Percentiles rank a stretch among this genome's conserved stretches.
Conservation (phyloP, 305 asterid species). For the Fraxinus nigra region DNA sequence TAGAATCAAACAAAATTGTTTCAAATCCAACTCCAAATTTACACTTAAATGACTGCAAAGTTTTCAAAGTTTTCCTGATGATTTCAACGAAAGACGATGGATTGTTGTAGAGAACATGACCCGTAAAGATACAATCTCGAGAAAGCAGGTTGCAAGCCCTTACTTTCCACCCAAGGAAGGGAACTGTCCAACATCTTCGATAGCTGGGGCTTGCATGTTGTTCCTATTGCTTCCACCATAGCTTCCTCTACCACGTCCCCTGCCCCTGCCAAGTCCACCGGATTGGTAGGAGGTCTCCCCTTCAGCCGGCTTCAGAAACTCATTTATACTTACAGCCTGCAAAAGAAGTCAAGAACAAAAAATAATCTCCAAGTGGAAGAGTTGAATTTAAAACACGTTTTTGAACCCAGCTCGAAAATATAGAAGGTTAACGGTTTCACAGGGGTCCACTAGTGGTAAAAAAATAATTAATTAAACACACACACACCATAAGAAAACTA, state of each 20-base stretch:
- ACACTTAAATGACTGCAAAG: conserved; percentile 34
- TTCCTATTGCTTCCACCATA: conserved; percentile 33
- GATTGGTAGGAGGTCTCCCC: conserved; percentile 38
- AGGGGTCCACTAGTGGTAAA: background rate
- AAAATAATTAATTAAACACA: background rate
- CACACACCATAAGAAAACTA: background rate
- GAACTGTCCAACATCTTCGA: conserved; percentile 54
- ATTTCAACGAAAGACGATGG: conserved; percentile 20
- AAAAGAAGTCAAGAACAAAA: background rate
- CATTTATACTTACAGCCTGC: conserved; percentile 63
- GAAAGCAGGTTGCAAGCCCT: conserved; percentile 19
- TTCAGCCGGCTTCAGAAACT: conserved; percentile 65
- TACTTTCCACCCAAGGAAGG: conserved; percentile 59
- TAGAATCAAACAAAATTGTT: background rate
- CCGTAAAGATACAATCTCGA: background rate
- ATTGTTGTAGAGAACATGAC: background rate
- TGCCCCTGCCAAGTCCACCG: conserved; percentile 49
- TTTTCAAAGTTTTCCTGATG: conserved; percentile 19
- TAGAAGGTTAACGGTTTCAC: background rate
- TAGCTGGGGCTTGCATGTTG: conserved; percentile 40
- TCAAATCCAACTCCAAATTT: background rate
- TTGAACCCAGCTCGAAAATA: background rate
- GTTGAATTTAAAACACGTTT: background rate
- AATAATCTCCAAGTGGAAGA: background rate
- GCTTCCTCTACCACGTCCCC: conserved; percentile 46